phyloP scores from a whole-genome alignment of 176 grass and related monocot species.

The Bromus sterilis region DNA sequence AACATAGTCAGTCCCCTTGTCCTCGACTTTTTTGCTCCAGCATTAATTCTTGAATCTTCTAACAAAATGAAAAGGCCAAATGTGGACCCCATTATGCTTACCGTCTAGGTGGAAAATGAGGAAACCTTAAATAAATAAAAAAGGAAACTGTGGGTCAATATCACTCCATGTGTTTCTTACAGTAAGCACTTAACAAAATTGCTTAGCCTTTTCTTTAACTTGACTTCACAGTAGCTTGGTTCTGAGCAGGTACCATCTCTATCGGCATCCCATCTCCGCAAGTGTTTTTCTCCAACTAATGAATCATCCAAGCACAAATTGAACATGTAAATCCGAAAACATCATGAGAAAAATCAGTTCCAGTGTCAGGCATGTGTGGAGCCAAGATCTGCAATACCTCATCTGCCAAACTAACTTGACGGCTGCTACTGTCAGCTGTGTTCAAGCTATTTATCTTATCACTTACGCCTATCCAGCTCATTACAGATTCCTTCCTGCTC shows the following conservation, averaged over 20 bases:
- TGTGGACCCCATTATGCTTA: not conserved
- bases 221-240: not conserved
- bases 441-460: conserved; percentile 43
- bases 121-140: not conserved
- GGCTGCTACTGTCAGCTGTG: conserved; percentile 36
- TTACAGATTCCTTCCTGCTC: conserved; percentile 44
- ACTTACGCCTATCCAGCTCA: conserved; percentile 44
- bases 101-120: not conserved
- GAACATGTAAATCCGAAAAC: conserved; percentile 6
- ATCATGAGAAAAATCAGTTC: not conserved
- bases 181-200: too few species aligned
- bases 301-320: not conserved
- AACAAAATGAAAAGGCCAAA: not conserved
- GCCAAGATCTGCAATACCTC: conserved; percentile 33
- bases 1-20: too few species aligned
- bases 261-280: not conserved
- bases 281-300: not conserved
- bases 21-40: not conserved
- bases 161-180: not conserved
- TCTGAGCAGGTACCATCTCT: not conserved
- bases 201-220: too few species aligned
- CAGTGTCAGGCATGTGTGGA: conserved; percentile 41
- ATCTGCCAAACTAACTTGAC: conserved; percentile 33
- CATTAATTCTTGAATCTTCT: not conserved
- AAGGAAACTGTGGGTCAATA: not conserved